Evolutionary conservation across 495 filamentous ascomycete species (phyloP).

Genomic region (Penicillium robsamsonii): DNA sequence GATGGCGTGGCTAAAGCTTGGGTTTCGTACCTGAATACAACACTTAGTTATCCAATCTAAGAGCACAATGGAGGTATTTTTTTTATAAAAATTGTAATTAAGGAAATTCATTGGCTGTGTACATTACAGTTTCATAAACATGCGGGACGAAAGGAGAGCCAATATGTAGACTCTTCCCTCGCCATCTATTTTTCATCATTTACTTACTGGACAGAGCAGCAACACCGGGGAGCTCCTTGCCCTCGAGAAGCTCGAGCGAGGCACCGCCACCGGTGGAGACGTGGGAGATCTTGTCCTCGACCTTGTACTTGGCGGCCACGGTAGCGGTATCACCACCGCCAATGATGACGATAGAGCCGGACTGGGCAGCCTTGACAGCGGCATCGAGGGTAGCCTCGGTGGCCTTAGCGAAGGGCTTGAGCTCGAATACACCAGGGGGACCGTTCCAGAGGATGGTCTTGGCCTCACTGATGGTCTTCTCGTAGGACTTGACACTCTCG

Average conservation of each 20-base stretch:
- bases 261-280: conserved; percentile 97
- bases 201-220: conserved; percentile 89
- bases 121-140: conserved; percentile 36
- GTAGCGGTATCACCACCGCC: conserved; percentile 98
- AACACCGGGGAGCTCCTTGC: conserved; percentile 95
- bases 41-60: conserved; percentile 13
- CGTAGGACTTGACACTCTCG: conserved; percentile 80
- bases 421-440: conserved; percentile 94
- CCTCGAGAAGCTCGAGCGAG: conserved; percentile 92
- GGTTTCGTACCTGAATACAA: conserved; percentile 29
- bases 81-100: conserved; percentile 5
- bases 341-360: conserved; percentile 92
- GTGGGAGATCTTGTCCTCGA: conserved; percentile 95
- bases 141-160: background rate
- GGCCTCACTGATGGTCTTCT: conserved; percentile 77
- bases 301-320: conserved; percentile 94
- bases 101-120: conserved; percentile 25
- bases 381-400: conserved; percentile 89
- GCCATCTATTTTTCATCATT: conserved; percentile 22
- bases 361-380: conserved; percentile 72
- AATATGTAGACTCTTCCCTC: background rate
- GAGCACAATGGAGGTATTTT: background rate
- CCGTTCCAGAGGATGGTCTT: conserved; percentile 99
- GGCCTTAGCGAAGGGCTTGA: conserved; percentile 87
- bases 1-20: conserved; percentile 18